These are phyloP conservation scores for Pseudozyma thailandica DNA, from an alignment of 1,284 basidiomycete species.

Conservation along the genomic window DNA sequence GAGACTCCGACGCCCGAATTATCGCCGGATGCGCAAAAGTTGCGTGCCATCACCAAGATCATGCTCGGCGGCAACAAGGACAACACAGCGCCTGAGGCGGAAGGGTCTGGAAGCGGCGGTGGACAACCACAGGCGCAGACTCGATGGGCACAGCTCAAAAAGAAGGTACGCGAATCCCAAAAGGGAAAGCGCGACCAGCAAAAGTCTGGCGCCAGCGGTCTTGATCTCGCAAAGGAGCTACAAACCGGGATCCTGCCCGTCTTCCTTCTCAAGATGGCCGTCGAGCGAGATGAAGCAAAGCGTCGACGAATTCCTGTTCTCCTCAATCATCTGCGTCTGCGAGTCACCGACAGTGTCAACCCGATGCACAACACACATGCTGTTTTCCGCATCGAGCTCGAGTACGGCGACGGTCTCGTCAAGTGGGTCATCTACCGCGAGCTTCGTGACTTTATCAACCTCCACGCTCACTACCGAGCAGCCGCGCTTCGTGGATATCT, in stretches of 20 bases:
- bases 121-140: constrained; percentile 28
- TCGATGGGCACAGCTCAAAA: constrained; percentile 52
- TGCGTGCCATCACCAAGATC: constrained; percentile 53
- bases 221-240: constrained; percentile 50
- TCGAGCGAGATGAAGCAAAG: constrained; percentile 89
- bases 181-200: constrained; percentile 40
- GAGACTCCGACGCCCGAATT: constrained; percentile 40
- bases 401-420: constrained; percentile 93
- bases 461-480: constrained; percentile 90
- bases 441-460: constrained; percentile 87
- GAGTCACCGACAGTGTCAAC: constrained; percentile 85
- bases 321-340: constrained; percentile 84
- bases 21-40: constrained; percentile 33
- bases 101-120: constrained; percentile 6
- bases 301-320: constrained; percentile 85
- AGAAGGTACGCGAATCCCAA: constrained; percentile 51
- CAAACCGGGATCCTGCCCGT: constrained; percentile 50
- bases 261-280: constrained; percentile 78
- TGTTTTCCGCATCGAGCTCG: constrained; percentile 92
- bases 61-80: constrained; percentile 39
- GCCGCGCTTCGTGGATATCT: constrained; percentile 70
- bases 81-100: constrained; percentile 16
- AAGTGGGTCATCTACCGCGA: constrained; percentile 94
- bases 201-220: constrained; percentile 35
- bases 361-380: constrained; percentile 81